Evolutionary conservation across 23 red algal genomes (phyloP).

Genomic region (Chondrus crispus): DNA sequence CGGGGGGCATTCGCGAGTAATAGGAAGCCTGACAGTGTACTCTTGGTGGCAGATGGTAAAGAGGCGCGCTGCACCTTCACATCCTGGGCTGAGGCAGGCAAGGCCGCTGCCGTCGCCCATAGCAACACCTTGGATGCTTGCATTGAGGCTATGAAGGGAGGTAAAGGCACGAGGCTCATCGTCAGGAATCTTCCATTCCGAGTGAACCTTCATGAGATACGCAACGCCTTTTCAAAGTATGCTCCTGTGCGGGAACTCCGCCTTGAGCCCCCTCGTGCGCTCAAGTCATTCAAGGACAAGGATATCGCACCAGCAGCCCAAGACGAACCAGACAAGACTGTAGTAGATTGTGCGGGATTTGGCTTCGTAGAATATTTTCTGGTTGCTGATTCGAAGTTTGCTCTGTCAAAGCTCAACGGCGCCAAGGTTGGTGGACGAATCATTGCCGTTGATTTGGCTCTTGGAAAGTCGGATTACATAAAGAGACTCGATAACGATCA

Average conservation of each 20-base stretch:
- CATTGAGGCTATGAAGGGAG: slow-evolving; percentile 37
- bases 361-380: slow-evolving; percentile 84
- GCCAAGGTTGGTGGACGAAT: slow-evolving; percentile 54
- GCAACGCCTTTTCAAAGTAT: slow-evolving; percentile 1
- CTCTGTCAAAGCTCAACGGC: slow-evolving; percentile 56
- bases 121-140: slow-evolving; percentile 25
- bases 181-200: slow-evolving; percentile 69
- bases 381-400: slow-evolving; percentile 45
- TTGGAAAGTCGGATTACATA: slow-evolving; percentile 63
- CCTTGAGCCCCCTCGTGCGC: slow-evolving; percentile 3
- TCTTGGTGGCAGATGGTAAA: neutral
- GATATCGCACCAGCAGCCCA: neutral
- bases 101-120: slow-evolving; percentile 8
- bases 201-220: neutral
- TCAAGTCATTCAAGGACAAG: neutral
- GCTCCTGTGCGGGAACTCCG: slow-evolving; percentile 19
- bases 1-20: neutral
- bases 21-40: slow-evolving; percentile 1
- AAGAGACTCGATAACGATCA: neutral
- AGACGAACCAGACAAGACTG: neutral
- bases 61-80: slow-evolving; percentile 23
- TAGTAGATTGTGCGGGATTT: slow-evolving; percentile 53
- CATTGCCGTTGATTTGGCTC: slow-evolving; percentile 80
- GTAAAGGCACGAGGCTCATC: slow-evolving; percentile 41
- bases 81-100: slow-evolving; percentile 30